Conservation (phyloP, 2,329 filamentous ascomycete genomes). For the Emmonsiellopsis sp. region DNA sequence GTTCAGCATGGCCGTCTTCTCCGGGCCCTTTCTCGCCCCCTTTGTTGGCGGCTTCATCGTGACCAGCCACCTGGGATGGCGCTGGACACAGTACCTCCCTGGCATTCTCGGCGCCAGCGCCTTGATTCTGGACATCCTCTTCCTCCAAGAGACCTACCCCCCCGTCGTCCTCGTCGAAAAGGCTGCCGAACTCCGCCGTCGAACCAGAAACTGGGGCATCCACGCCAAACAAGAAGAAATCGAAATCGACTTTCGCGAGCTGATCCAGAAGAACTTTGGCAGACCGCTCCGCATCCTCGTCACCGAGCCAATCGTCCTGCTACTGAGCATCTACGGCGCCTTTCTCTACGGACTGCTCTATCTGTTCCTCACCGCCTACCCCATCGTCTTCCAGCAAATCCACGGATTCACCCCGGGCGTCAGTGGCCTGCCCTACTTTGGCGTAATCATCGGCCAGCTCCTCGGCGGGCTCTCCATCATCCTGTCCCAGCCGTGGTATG, state of each 20-base stretch:
- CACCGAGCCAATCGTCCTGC: slow-evolving; percentile 36
- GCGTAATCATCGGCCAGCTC: slow-evolving; percentile 35
- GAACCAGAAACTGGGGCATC: slow-evolving; percentile 53
- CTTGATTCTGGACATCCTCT: slow-evolving; percentile 41
- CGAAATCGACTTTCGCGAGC: slow-evolving; percentile 42
- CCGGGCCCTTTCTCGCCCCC: slow-evolving; percentile 44
- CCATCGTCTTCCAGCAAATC: slow-evolving; percentile 22
- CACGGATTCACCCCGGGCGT: slow-evolving; percentile 20
- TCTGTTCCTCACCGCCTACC: slow-evolving; percentile 26
- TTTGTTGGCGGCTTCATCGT: slow-evolving; percentile 49
- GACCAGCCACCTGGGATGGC: slow-evolving; percentile 43
- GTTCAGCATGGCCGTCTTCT: slow-evolving; percentile 45
- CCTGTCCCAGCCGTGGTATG: slow-evolving; percentile 30
- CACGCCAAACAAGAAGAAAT: slow-evolving; percentile 52
- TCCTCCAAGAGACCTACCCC: slow-evolving; percentile 50
- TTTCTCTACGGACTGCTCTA: slow-evolving; percentile 28
- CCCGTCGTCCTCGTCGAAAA: slow-evolving; percentile 50
- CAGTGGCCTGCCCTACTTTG: slow-evolving; percentile 37
- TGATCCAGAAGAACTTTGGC: slow-evolving; percentile 45
- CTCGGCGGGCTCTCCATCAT: slow-evolving; percentile 33
- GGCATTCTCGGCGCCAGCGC: slow-evolving; percentile 48
- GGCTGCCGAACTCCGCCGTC: slow-evolving; percentile 44
- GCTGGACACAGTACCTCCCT: slow-evolving; percentile 47
- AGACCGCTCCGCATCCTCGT: slow-evolving; percentile 37
- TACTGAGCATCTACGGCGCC: slow-evolving; percentile 30